Base-by-base conservation (phyloP, 139 green algal species). In the Ettlia oleoabundans region DNA sequence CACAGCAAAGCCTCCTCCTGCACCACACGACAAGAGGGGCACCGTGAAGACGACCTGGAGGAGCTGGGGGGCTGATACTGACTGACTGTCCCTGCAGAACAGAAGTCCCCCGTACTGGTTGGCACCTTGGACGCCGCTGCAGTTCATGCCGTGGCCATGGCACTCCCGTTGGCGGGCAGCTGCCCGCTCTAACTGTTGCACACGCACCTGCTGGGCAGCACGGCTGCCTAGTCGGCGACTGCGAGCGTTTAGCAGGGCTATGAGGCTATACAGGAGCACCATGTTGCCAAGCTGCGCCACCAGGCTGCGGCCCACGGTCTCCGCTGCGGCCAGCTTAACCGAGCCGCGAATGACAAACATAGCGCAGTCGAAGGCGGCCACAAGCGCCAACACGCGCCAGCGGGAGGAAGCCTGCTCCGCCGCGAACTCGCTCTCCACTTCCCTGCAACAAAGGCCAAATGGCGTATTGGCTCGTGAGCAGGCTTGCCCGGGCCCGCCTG, bases 1-100 rank as follows among this genome's bases (percentile, higher is more conserved):
- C 89, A 86, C 62, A 96, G 85, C 77, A 96, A 66, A 26, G 89
- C 64, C 86, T 96, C 93, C 85, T 95, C 92, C 91, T 96, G 89
- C 82, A 84, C 47, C n/a, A n/a, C n/a, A n/a, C n/a, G n/a, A n/a
- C n/a, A n/a, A n/a, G n/a, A n/a, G n/a, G n/a, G n/a, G n/a, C n/a
- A n/a, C n/a, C n/a, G n/a, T n/a, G n/a, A n/a, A n/a, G n/a, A n/a
- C n/a, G n/a, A n/a, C n/a, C n/a, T n/a, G n/a, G n/a, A n/a, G n/a
- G n/a, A n/a, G n/a, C n/a, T n/a, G n/a, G n/a, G n/a, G n/a, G n/a
- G n/a, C n/a, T n/a, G n/a, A n/a, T n/a, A n/a, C n/a, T n/a, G n/a
- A n/a, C n/a, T n/a, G n/a, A n/a, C n/a, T n/a, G n/a, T n/a, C n/a
- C n/a, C n/a, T n/a, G n/a, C n/a, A n/a, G n/a, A n/a, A n/a, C n/a